phyloP scores from a whole-genome alignment of 345 rosid species.

The Raphanus raphanistrum region DNA sequence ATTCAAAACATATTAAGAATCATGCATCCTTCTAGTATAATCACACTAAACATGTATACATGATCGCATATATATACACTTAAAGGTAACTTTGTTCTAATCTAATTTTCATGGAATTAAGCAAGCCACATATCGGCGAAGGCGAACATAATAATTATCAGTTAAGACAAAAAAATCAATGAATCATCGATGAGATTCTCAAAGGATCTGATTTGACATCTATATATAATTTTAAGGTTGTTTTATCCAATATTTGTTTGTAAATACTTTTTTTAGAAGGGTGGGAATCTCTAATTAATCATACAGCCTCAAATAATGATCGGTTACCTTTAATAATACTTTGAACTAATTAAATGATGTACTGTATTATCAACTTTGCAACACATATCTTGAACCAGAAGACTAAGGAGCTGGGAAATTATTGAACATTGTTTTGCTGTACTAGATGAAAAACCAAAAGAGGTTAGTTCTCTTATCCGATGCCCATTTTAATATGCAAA shows the following conservation, averaged over 20 bases:
- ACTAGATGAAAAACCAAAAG: background rate
- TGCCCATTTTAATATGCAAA: conserved; percentile 6
- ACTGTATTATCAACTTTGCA: background rate
- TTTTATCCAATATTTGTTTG: conserved; percentile 2
- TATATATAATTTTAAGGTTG: conserved; percentile 14
- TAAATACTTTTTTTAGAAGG: conserved; percentile 4
- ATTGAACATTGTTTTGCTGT: background rate
- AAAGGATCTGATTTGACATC: conserved; percentile 20
- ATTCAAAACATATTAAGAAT: background rate
- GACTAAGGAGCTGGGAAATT: background rate
- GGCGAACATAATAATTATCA: conserved; percentile 1
- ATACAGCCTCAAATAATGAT: conserved; percentile 11
- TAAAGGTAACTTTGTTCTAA: background rate
- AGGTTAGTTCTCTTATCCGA: background rate
- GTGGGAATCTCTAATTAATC: conserved; percentile 17
- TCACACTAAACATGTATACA: background rate
- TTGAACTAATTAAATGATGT: background rate
- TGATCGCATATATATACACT: background rate
- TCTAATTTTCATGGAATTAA: background rate
- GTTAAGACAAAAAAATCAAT: background rate
- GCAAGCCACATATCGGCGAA: background rate
- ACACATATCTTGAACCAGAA: background rate
- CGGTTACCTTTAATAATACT: background rate
- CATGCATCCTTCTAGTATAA: background rate
- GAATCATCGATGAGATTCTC: conserved; percentile 17